These are phyloP conservation scores for Ceratocystis cacaofunesta DNA, from an alignment of 2,329 filamentous ascomycete genomes.

Conservation along the genomic window DNA sequence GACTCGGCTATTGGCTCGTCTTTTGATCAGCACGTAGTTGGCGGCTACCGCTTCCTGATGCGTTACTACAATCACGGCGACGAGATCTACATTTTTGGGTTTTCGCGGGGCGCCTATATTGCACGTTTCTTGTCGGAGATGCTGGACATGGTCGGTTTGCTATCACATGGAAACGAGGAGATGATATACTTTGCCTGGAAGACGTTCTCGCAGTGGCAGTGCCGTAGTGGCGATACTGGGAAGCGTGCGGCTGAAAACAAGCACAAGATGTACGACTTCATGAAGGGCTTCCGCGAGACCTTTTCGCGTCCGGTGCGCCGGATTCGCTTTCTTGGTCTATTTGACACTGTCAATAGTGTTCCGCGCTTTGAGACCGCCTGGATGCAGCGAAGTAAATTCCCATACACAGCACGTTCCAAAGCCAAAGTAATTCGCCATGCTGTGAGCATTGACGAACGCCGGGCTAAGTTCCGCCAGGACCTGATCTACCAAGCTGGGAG, in stretches of 20 bases:
- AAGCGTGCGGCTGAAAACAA: constrained; percentile 31
- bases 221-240: constrained; percentile 33
- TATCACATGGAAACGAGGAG: constrained; percentile 72
- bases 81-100: constrained; percentile 59
- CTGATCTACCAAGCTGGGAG: constrained; percentile 40
- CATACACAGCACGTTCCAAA: constrained; percentile 45
- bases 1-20: constrained; percentile 68
- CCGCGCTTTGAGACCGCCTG: constrained; percentile 59
- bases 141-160: constrained; percentile 66
- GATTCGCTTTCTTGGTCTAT: constrained; percentile 63
- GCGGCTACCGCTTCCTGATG: constrained; percentile 68
- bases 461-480: constrained; percentile 58
- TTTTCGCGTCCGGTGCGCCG: constrained; percentile 61
- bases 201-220: constrained; percentile 60
- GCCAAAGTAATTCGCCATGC: constrained; percentile 52
- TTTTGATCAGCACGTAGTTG: constrained; percentile 71
- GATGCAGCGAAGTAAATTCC: constrained; percentile 69
- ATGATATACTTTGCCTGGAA: constrained; percentile 77
- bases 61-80: constrained; percentile 51
- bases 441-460: constrained; percentile 54
- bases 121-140: constrained; percentile 67
- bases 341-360: constrained; percentile 71
- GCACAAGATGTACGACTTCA: constrained; percentile 53
- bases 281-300: constrained; percentile 68
- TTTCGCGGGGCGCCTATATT: constrained; percentile 58